Evolutionary conservation across 1,284 basidiomycete species (phyloP).

Genomic region (Cystobasidium sp.): DNA sequence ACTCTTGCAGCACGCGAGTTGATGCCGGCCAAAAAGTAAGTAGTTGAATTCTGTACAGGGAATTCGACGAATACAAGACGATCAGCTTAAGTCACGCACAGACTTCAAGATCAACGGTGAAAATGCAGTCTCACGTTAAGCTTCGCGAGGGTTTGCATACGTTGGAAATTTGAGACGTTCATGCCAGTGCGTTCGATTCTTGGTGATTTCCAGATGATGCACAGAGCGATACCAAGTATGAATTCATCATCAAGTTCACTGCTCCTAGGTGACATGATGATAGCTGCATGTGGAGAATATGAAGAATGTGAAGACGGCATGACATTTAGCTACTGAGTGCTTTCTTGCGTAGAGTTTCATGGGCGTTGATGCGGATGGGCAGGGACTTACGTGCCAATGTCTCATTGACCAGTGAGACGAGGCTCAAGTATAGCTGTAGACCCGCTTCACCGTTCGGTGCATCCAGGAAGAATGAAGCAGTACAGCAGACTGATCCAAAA

Average conservation of each 20-base stretch:
- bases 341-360: no score
- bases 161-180: slow-evolving; percentile 17
- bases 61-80: no score
- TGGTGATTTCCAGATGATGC: slow-evolving; percentile 42
- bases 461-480: slow-evolving; percentile 33
- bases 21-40: slow-evolving; percentile 42
- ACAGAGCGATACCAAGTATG: slow-evolving; percentile 39
- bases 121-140: slow-evolving; percentile 23
- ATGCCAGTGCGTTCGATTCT: slow-evolving; percentile 21
- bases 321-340: no score
- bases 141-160: slow-evolving; percentile 34
- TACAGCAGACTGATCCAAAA: slow-evolving; percentile 37
- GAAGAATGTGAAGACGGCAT: not conserved
- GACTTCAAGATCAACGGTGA: not conserved
- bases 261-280: slow-evolving; percentile 40
- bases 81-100: not conserved
- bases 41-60: slow-evolving; percentile 31
- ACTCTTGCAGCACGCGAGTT: slow-evolving; percentile 32
- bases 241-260: slow-evolving; percentile 38
- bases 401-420: slow-evolving; percentile 43
- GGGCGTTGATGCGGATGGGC: no score
- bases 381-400: slow-evolving; percentile 33
- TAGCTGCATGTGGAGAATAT: slow-evolving; percentile 6
- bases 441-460: slow-evolving; percentile 27
- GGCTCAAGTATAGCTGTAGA: slow-evolving; percentile 36